phyloP scores from a whole-genome alignment of 2,329 filamentous ascomycete genomes.

The Curvularia eragrostidis region DNA sequence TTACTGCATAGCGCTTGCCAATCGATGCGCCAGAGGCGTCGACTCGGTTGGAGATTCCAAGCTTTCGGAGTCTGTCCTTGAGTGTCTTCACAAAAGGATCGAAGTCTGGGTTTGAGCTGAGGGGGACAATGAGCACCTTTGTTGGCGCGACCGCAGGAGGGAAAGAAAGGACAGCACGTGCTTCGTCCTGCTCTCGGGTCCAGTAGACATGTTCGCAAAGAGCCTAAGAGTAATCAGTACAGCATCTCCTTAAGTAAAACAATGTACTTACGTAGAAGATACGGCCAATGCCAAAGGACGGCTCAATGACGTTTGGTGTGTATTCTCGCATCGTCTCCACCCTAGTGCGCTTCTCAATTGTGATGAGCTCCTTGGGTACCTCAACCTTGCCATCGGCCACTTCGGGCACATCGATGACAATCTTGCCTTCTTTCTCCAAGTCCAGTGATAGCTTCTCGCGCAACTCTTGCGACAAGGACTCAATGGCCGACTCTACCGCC shows the following conservation, averaged over 20 bases:
- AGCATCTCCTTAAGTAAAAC: too few relatives aligned
- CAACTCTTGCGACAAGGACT: constrained; percentile 78
- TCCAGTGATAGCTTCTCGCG: constrained; percentile 80
- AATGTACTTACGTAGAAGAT: constrained; percentile 74
- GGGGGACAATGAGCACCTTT: constrained; percentile 90
- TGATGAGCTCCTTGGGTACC: constrained; percentile 78
- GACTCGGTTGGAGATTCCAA: constrained; percentile 81
- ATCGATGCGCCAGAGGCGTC: constrained; percentile 92
- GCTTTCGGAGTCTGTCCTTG: constrained; percentile 75
- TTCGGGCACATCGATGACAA: constrained; percentile 75
- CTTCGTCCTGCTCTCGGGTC: constrained; percentile 83
- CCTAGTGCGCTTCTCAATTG: constrained; percentile 82
- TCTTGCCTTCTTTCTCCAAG: constrained; percentile 75
- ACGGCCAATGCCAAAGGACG: constrained; percentile 94
- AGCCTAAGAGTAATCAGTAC: constrained; percentile 66
- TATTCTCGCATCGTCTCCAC: constrained; percentile 87
- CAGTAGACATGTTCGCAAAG: constrained; percentile 96
- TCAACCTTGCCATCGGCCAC: constrained; percentile 76
- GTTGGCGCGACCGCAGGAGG: constrained; percentile 84
- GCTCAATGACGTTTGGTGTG: constrained; percentile 95
- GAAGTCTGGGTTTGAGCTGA: constrained; percentile 83
- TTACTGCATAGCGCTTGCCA: constrained; percentile 77
- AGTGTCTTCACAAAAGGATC: constrained; percentile 76
- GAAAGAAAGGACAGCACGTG: constrained; percentile 80
- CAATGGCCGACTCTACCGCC: constrained; percentile 79